Base-by-base conservation (phyloP, 2,329 filamentous ascomycete genomes). In the Ceratocystis colombiana region DNA sequence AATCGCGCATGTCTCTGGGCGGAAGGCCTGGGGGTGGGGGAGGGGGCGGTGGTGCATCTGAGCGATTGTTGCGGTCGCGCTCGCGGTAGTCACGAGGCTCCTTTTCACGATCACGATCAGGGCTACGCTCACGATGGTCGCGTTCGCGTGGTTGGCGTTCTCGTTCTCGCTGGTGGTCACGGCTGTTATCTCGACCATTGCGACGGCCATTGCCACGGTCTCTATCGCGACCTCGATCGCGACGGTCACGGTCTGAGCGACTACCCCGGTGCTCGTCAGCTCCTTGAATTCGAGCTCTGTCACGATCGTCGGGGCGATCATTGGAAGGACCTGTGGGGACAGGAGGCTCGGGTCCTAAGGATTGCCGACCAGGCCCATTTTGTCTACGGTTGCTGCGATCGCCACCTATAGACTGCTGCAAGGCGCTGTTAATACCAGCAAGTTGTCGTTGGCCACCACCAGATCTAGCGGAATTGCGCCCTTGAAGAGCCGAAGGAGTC, bases 341-440 rank as follows among this genome's bases (percentile, higher is more conserved):
- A 6, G 20, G 45, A 20, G 67, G 61, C 44, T 68, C 67, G n/a
- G 61, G 50, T n/a, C 64, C 64, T 7, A 65, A 45, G 5, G 61
- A 28, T 20, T 44, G 41, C 12, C 67, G 61, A 33, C 17, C 8
- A n/a, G 67, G 17, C 0, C 53, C 53, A 30, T 61, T 64, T 30
- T 20, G 55, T 50, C 67, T 53, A 17, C 67, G 67, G 25, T 28
- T 59, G 37, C 15, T 50, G 8, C 67, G 67, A 10, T 68, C 67
- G n/a, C 50, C 33, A 25, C 46, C 44, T 71, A 79, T 80, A 0
- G 78, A 78, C 72, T 82, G 79, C 69, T 82, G 79, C 3, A 85
- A 76, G 63, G 79, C 82, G 68, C 75, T 84, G 70, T 85, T 84
- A 68, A 87, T 86, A 59, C 81, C 80, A 12, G 80, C 79, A 37